These are phyloP conservation scores for Casuarina cunninghamiana DNA, from an alignment of 306 rosid genomes.

Conservation along the genomic window DNA sequence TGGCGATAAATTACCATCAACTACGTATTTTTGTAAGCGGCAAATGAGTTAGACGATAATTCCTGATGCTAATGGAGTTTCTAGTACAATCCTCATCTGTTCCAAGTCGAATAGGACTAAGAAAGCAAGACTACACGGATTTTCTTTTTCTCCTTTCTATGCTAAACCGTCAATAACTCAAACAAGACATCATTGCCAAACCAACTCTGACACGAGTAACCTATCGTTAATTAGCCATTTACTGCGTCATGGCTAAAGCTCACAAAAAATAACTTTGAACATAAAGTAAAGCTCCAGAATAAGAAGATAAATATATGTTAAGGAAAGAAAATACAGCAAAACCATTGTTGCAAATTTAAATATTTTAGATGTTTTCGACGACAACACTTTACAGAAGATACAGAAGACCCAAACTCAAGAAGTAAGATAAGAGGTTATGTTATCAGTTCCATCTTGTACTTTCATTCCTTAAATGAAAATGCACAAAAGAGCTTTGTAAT, in stretches of 20 bases:
- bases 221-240: too few species aligned
- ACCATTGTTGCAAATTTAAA: conserved; percentile 33
- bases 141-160: too few species aligned
- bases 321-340: background rate
- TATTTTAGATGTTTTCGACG: conserved; percentile 26
- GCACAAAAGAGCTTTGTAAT: conserved; percentile 33
- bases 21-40: too few species aligned
- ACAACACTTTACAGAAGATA: conserved; percentile 42
- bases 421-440: conserved; percentile 29
- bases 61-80: too few species aligned
- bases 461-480: conserved; percentile 26
- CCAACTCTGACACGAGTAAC: too few species aligned
- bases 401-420: conserved; percentile 37
- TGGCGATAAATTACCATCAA: too few species aligned
- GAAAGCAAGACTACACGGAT: too few species aligned
- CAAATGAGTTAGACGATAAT: too few species aligned
- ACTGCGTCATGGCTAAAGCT: background rate
- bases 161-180: too few species aligned
- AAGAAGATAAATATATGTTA: background rate
- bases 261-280: background rate
- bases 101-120: too few species aligned
- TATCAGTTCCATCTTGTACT: conserved; percentile 27
- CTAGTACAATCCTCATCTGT: too few species aligned
- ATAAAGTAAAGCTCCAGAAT: background rate
- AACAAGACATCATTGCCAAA: too few species aligned